A percentile compares a stretch with the other conserved stretches of the same genome.
These are phyloP conservation scores for Lactarius pseudohatsudake DNA, from an alignment of 768 basidiomycete genomes.

Conservation along the genomic window DNA sequence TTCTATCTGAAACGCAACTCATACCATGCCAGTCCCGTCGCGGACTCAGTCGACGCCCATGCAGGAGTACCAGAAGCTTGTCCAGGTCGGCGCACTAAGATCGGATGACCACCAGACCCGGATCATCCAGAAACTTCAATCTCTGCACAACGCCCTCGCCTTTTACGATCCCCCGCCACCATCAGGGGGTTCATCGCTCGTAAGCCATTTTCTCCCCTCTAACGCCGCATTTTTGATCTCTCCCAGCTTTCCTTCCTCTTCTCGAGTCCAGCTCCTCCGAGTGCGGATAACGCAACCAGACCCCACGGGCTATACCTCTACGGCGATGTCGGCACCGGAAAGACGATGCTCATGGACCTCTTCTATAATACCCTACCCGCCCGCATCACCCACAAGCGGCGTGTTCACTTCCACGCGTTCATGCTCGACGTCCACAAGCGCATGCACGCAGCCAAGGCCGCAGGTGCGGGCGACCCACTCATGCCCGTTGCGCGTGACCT, in stretches of 20 bases:
- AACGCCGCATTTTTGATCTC: background rate
- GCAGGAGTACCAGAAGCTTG: constrained; percentile 47
- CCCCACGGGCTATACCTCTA: constrained; percentile 86
- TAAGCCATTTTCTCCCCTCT: constrained; percentile 29
- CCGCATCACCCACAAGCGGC: constrained; percentile 65
- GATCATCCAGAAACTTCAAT: constrained; percentile 81
- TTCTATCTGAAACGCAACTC: background rate
- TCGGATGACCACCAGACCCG: constrained; percentile 82
- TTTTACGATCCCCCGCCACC: constrained; percentile 63
- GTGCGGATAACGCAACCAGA: constrained; percentile 34
- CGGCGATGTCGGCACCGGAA: constrained; percentile 96
- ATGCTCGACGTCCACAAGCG: constrained; percentile 99
- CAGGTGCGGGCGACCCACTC: constrained; percentile 78
- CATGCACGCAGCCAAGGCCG: constrained; percentile 73
- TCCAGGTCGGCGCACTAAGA: constrained; percentile 53
- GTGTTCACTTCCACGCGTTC: constrained; percentile 98
- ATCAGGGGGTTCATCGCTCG: constrained; percentile 36
- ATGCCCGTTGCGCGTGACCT: constrained; percentile 86
- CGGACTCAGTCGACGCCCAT: constrained; percentile 33
- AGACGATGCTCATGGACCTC: constrained; percentile 99
- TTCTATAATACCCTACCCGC: constrained; percentile 83
- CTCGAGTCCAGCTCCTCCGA: constrained; percentile 24
- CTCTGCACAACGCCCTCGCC: constrained; percentile 68
- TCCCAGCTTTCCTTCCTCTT: constrained; percentile 25
- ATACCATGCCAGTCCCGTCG: background rate